Conservation (phyloP, 441 rosid species). For the Geranium incanum region DNA sequence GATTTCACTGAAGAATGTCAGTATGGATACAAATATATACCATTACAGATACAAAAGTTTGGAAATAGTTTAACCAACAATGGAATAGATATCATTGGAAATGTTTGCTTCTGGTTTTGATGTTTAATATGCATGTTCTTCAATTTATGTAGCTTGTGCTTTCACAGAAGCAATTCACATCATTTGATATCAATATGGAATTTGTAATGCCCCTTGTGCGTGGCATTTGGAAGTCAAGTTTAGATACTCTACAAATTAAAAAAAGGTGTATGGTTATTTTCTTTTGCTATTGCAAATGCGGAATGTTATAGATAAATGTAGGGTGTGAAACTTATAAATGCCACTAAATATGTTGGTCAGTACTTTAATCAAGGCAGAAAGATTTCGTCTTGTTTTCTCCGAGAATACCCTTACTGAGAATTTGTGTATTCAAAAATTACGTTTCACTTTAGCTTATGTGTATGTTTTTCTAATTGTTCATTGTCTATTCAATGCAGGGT, state of each 20-base stretch:
- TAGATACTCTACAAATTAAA: no score
- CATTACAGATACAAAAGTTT: no score
- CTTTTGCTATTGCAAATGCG: not conserved
- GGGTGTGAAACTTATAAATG: not conserved
- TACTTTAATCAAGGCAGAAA: not conserved
- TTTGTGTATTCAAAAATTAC: not conserved
- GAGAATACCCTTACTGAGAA: not conserved
- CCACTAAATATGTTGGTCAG: not conserved
- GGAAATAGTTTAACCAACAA: not conserved
- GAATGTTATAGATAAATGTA: not conserved
- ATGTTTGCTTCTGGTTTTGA: not conserved
- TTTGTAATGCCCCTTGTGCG: not conserved
- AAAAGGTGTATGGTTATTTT: not conserved
- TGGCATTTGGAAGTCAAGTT: not conserved
- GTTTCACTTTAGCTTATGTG: not conserved
- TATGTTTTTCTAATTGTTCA: conserved; percentile 11
- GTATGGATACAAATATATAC: no score
- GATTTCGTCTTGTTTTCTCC: not conserved
- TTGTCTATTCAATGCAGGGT: conserved; percentile 42
- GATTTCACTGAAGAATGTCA: no score
- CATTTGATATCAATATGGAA: not conserved
- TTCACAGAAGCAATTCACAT: not conserved
- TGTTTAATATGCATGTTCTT: not conserved
- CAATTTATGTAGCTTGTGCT: not conserved
- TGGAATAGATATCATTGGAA: not conserved